Percentiles rank a stretch among this genome's conserved stretches.
Conservation (phyloP, 164 flowering plant genomes). For the Echeveria elegans region DNA sequence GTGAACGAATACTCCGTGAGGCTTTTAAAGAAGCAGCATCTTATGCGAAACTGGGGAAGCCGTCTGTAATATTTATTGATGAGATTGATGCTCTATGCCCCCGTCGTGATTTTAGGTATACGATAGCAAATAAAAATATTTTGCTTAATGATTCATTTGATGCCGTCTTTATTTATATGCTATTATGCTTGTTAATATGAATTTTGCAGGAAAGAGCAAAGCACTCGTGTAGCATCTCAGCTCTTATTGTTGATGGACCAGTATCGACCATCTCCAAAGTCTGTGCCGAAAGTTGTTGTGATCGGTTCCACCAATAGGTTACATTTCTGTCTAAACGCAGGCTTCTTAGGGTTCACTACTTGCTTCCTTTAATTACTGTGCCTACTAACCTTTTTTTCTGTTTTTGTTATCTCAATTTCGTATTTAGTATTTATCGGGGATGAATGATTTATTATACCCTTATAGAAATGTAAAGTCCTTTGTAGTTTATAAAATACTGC, state of each 20-base stretch:
- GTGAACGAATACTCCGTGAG: constrained; percentile 72
- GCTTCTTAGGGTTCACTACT: not conserved
- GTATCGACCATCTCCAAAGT: constrained; percentile 32
- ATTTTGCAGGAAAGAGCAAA: constrained; percentile 72
- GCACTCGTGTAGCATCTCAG: constrained; percentile 70
- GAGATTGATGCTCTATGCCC: constrained; percentile 94
- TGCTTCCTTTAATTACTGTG: not conserved
- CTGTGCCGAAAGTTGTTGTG: constrained; percentile 52
- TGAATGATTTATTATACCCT: not conserved
- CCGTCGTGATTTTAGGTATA: constrained; percentile 71
- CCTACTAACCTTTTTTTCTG: not conserved
- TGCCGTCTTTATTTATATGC: not conserved
- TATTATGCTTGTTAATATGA: not conserved
- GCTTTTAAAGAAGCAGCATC: constrained; percentile 78
- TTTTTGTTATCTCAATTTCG: not conserved
- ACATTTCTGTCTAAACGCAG: not conserved
- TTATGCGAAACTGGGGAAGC: constrained; percentile 44
- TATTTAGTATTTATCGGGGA: not conserved
- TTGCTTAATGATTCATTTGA: not conserved
- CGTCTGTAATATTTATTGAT: constrained; percentile 82
- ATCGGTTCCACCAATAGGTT: constrained; percentile 97
- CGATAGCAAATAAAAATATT: not conserved
- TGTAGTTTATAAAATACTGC: not conserved
- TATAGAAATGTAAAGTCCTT: not conserved
- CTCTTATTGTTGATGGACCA: constrained; percentile 72